Base-by-base conservation (phyloP, 2,329 filamentous ascomycete genomes). In the Ceratocystiopsis sp. region DNA sequence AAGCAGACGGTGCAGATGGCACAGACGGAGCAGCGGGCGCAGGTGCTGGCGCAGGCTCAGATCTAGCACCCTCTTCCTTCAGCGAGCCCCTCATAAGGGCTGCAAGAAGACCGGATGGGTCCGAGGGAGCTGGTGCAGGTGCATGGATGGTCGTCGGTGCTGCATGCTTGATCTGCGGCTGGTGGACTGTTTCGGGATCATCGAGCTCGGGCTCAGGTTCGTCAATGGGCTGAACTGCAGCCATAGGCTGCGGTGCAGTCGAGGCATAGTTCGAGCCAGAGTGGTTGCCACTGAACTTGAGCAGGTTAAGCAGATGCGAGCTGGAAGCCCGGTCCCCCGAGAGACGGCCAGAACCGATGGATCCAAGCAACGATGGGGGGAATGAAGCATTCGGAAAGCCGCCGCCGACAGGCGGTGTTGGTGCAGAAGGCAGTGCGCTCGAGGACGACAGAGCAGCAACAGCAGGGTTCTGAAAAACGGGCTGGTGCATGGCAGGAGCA, bases 1-100 rank as follows among this genome's bases (percentile, higher is more conserved):
- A 2, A 8, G 25, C 25, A 29, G 25, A 29, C 25, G 25, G 5
- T 7, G 25, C 25, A 29, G 25, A 29, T 8, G 25, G 25, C 5
- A 8, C 25, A 29, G 25, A 29, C 9, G 25, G 25, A 2, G 25
- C 25, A 7, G 9, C 25, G 10, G 25, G 10, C 25, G 38, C 43
- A 40, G 52, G 47, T 57, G 57, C 33, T 38, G 37, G 11, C 39
- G 50, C 17, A 3, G 49, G 50, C n/a, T 51, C 46, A 21, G 49
- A 49, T 50, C 55, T 56, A 46, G 51, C 33, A 25, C 41, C 48
- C 42, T 64, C 62, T 29, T 62, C 57, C 46, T 73, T 68, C 49
- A 67, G 57, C 44, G 64, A 63, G 47, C 73, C 73, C 55, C 71
- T 67, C 67, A 77, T 76, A 56, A 77, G 64, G 45, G 71, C 72